Percentiles rank a stretch among this genome's conserved stretches.
Conservation (phyloP, 2,329 filamentous ascomycete species). For the Chaetoscypha palmicola region DNA sequence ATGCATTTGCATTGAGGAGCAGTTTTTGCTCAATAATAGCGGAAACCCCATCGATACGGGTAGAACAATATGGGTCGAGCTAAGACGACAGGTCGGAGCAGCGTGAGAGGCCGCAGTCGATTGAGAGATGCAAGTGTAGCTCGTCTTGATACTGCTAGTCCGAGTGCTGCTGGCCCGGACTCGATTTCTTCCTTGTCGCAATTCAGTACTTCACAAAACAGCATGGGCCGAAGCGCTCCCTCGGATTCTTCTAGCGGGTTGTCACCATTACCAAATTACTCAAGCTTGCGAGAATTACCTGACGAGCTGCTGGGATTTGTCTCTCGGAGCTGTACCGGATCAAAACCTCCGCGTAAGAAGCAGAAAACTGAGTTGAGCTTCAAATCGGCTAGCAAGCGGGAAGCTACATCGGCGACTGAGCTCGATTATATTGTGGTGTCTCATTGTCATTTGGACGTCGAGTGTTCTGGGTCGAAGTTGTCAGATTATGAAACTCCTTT, state of each 20-base stretch:
- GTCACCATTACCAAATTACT: neutral
- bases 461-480: slow-evolving; percentile 17
- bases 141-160: too few relatives aligned
- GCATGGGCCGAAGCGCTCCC: neutral
- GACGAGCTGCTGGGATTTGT: slow-evolving; percentile 21
- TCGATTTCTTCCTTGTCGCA: too few relatives aligned
- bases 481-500: slow-evolving; percentile 14
- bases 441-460: slow-evolving; percentile 19
- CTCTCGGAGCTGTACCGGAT: neutral
- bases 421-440: slow-evolving; percentile 25
- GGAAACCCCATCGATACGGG: too few relatives aligned
- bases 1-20: too few relatives aligned
- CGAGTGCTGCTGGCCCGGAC: too few relatives aligned
- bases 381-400: neutral
- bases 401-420: slow-evolving; percentile 1
- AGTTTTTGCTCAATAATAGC: too few relatives aligned
- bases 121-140: too few relatives aligned
- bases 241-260: neutral
- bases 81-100: too few relatives aligned
- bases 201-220: too few relatives aligned
- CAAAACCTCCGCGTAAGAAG: slow-evolving; percentile 22
- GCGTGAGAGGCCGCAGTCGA: too few relatives aligned
- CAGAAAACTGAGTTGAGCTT: slow-evolving; percentile 12
- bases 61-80: too few relatives aligned
- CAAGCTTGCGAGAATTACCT: slow-evolving; percentile 10